Conservation (phyloP, 1,139 yeast genomes). For the Citeromyces hawaiiensis region DNA sequence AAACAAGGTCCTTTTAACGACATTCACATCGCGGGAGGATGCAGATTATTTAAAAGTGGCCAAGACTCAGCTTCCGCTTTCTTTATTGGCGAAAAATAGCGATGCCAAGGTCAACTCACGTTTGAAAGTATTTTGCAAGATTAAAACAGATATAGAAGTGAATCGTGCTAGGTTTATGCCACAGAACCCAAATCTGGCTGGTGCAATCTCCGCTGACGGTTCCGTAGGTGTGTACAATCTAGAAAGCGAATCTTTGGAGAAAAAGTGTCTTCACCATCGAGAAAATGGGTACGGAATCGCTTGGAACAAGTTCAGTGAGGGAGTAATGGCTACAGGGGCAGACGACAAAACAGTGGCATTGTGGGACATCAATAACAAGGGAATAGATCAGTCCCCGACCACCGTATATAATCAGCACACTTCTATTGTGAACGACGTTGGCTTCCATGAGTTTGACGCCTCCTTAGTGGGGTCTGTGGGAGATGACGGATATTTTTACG, state of each 20-base stretch:
- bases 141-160: constrained; percentile 27
- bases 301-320: constrained; percentile 39
- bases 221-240: constrained; percentile 53
- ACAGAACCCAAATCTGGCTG: constrained; percentile 48
- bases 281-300: constrained; percentile 64
- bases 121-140: constrained; percentile 49
- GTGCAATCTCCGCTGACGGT: constrained; percentile 73
- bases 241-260: constrained; percentile 7
- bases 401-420: constrained; percentile 22
- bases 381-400: constrained; percentile 13
- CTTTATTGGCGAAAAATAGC: constrained; percentile 18
- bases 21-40: constrained; percentile 78
- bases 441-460: constrained; percentile 46
- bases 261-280: constrained; percentile 33
- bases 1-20: constrained; percentile 50
- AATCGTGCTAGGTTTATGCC: constrained; percentile 82
- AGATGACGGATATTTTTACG: constrained; percentile 38
- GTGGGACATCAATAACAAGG: constrained; percentile 28
- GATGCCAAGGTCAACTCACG: constrained; percentile 25
- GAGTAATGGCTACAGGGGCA: constrained; percentile 42
- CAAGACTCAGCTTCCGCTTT: constrained; percentile 50
- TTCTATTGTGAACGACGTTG: constrained; percentile 60
- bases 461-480: constrained; percentile 55
- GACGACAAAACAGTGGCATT: constrained; percentile 52
- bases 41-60: constrained; percentile 71